Evolutionary conservation across 2,329 filamentous ascomycete species (phyloP).

Genomic region (Alternaria hordeiaustralica): DNA sequence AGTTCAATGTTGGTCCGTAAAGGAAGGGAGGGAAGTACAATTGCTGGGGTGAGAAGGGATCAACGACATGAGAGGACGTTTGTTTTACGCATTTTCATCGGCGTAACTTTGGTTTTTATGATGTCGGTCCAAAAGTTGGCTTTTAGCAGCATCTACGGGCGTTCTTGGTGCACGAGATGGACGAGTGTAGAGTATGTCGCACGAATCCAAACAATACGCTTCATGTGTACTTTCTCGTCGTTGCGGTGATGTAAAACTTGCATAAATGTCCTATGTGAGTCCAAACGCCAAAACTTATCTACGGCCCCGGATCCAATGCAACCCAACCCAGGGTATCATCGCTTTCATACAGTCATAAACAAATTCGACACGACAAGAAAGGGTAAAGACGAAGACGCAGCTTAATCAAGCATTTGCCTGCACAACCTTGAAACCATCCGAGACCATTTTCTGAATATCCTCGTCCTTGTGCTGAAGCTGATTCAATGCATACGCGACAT

Average conservation of each 20-base stretch:
- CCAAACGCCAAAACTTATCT: neutral
- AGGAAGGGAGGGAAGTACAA: neutral
- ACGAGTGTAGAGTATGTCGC: neutral
- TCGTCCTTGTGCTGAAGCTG: constrained; percentile 92
- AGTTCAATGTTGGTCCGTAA: constrained; percentile 75
- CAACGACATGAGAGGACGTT: neutral
- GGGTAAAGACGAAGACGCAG: neutral
- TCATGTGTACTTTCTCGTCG: neutral
- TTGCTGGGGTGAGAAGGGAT: neutral
- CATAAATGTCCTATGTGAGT: neutral
- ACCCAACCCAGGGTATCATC: neutral
- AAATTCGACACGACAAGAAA: neutral
- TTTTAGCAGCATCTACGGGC: neutral
- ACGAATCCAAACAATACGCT: neutral
- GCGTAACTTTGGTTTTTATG: neutral
- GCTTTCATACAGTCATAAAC: neutral
- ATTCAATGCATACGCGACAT: constrained; percentile 90
- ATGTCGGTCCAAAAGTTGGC: neutral
- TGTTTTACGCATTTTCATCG: neutral
- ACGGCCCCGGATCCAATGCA: neutral
- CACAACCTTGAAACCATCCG: constrained; percentile 71
- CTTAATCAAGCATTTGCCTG: constrained; percentile 39
- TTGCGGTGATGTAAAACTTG: too few relatives aligned
- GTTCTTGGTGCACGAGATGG: neutral
- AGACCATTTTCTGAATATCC: constrained; percentile 78